phyloP scores from a whole-genome alignment of 2,329 filamentous ascomycete species.

The Pseudocercospora pini-densiflorae region DNA sequence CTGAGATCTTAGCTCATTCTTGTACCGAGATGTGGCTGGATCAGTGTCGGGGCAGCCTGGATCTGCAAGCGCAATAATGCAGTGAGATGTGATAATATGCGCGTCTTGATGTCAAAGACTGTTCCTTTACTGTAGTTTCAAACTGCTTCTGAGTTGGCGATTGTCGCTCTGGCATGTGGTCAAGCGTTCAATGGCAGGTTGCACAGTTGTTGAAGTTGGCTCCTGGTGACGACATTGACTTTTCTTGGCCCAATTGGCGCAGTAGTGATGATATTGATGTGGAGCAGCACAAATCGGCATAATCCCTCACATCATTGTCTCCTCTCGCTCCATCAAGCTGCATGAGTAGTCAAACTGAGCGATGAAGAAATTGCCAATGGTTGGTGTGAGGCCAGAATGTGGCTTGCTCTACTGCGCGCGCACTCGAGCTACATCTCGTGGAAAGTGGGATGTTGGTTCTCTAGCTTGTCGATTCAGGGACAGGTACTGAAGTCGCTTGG shows the following conservation, averaged over 20 bases:
- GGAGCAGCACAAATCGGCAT: constrained; percentile 1
- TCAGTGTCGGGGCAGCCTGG: not conserved
- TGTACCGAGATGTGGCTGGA: constrained; percentile 12
- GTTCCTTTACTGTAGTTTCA: too few relatives aligned
- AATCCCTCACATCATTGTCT: constrained; percentile 1
- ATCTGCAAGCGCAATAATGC: not conserved
- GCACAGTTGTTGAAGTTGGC: not conserved
- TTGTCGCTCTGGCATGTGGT: not conserved
- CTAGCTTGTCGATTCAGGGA: not conserved
- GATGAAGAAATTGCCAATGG: not conserved
- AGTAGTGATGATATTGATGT: not conserved
- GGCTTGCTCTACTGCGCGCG: not conserved
- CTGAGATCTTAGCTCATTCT: constrained; percentile 19
- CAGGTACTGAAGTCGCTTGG: too few relatives aligned
- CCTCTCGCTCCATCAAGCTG: constrained; percentile 5
- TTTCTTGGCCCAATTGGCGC: constrained; percentile 8
- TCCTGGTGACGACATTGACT: constrained; percentile 10
- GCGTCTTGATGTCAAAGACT: not conserved
- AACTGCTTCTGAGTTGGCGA: not conserved
- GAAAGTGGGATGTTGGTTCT: not conserved
- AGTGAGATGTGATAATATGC: not conserved
- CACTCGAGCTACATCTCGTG: not conserved
- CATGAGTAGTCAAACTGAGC: constrained; percentile 1
- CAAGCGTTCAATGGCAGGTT: not conserved
- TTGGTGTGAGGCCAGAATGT: not conserved